phyloP scores from a whole-genome alignment of 164 flowering plant species.

The Tetrastigma voinierianum region DNA sequence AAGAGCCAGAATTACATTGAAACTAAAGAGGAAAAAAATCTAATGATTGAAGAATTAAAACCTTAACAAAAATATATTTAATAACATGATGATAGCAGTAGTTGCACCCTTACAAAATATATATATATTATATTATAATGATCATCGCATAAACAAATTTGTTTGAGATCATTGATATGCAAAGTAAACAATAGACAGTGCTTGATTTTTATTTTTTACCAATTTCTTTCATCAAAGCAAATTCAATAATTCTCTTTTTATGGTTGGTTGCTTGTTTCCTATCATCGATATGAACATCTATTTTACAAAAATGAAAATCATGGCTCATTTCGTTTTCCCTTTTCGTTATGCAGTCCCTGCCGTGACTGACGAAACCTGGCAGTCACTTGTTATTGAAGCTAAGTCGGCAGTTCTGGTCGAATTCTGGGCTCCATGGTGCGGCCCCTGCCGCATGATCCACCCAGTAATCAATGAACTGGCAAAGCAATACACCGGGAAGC shows the following conservation, averaged over 20 bases:
- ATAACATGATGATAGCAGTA: no score
- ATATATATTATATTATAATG: no score
- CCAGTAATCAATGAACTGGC: slow-evolving; percentile 73
- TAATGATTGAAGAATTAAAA: no score
- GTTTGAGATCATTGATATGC: no score
- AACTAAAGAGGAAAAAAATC: no score
- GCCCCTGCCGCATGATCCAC: slow-evolving; percentile 92
- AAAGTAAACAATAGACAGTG: no score
- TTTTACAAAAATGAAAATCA: neutral
- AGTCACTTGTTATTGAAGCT: slow-evolving; percentile 59
- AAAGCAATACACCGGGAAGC: slow-evolving; percentile 65
- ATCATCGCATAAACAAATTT: no score
- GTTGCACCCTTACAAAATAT: no score
- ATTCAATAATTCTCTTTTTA: no score
- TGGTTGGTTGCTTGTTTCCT: neutral
- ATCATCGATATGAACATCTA: neutral
- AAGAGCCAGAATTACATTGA: no score
- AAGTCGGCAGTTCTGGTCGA: slow-evolving; percentile 73
- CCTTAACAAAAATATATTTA: no score
- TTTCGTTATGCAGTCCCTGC: slow-evolving; percentile 48
- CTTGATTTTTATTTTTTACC: neutral
- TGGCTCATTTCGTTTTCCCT: neutral
- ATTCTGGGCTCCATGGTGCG: slow-evolving; percentile 99
- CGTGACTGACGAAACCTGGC: slow-evolving; percentile 65
- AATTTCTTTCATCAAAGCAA: no score